Conservation (phyloP, 2,329 filamentous ascomycete species). For the Grosmannia serpens region DNA sequence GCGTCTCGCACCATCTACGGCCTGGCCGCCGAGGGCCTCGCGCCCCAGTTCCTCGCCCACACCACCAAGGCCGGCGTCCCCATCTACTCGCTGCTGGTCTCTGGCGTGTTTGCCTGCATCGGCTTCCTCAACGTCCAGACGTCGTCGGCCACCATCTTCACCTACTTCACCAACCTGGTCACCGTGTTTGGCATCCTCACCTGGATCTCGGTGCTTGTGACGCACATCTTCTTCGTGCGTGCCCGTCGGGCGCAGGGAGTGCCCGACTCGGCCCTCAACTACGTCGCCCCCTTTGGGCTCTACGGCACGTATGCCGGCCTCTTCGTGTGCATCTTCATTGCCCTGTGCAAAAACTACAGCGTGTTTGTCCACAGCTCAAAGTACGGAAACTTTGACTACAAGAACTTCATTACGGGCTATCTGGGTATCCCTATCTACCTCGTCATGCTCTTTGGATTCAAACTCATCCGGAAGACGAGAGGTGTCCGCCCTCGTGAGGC, state of each 20-base stretch:
- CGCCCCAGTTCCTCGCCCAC: conserved; percentile 22
- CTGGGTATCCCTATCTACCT: conserved; percentile 29
- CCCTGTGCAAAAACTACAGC: conserved; percentile 8
- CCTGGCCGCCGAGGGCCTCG: conserved; percentile 26
- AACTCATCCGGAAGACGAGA: conserved; percentile 43
- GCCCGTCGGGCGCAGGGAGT: conserved; percentile 26
- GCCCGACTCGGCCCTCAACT: conserved; percentile 20
- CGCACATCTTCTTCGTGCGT: conserved; percentile 24
- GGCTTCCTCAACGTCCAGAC: conserved; percentile 29
- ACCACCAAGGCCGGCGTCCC: conserved; percentile 25
- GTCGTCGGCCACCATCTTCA: conserved; percentile 23
- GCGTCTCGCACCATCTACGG: conserved; percentile 28
- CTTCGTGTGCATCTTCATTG: conserved; percentile 6
- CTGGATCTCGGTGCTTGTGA: conserved; percentile 27
- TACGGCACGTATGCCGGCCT: conserved; percentile 22
- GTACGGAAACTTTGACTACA: conserved; percentile 26
- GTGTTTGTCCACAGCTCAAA: conserved; percentile 13
- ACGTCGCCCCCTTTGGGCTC: conserved; percentile 22
- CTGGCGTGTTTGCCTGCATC: conserved; percentile 23
- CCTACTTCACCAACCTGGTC: conserved; percentile 28
- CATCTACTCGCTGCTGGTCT: conserved; percentile 22
- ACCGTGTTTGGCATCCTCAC: conserved; percentile 30
- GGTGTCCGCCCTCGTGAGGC: conserved; percentile 35
- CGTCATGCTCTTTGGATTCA: conserved; percentile 46
- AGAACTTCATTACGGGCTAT: conserved; percentile 31